Base-by-base conservation (phyloP, 306 rosid genomes). In the Citrullus colocynthis region DNA sequence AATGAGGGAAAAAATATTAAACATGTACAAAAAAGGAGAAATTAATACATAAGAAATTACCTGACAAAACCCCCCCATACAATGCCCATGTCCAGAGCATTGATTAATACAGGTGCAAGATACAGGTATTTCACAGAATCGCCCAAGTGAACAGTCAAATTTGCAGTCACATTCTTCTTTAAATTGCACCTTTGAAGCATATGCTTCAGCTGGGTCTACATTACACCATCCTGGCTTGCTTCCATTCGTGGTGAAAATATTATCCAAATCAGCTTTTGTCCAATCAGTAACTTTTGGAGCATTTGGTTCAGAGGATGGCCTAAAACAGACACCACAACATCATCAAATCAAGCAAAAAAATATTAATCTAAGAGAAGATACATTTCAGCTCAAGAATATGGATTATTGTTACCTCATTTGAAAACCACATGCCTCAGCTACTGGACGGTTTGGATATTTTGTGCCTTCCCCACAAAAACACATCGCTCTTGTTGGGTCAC, bases 401-500 rank as follows among this genome's bases (percentile, higher is more conserved):
- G 59, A 7, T 55, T 74, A 69, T 54, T 83, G 92, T 80, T 90
- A 95, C 99, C 71, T 83, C 60, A 87, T 45, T 81, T 87, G 89
- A 85, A 95, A 95, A 77, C 99, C 99, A 83, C 99, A 95, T 75
- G 90, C 74, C 90, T 95, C 99, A 48, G 97, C 97, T 64, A 91
- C 82, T 51, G 99, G 97, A 70, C 99, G 96, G 84, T 88, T 80
- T 75, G 99, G 99, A 80, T 95, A 95, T 83, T 89, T 92, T 34
- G 99, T 89, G 80, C 97, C 93, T 85, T 92, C 97, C 45, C 99
- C 99, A 69, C 99, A 95, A 88, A 95, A 95, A 88, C 99, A 95
- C 97, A 95, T 90, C 63, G 99, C 99, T 81, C 83, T 88, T 74
- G 91, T 90, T 81, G 86, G 90, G 91, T 95, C 99, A 82, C 99